These are phyloP conservation scores for Xylariaceae sp. DNA, from an alignment of 2,329 filamentous ascomycete genomes.

Conservation along the genomic window DNA sequence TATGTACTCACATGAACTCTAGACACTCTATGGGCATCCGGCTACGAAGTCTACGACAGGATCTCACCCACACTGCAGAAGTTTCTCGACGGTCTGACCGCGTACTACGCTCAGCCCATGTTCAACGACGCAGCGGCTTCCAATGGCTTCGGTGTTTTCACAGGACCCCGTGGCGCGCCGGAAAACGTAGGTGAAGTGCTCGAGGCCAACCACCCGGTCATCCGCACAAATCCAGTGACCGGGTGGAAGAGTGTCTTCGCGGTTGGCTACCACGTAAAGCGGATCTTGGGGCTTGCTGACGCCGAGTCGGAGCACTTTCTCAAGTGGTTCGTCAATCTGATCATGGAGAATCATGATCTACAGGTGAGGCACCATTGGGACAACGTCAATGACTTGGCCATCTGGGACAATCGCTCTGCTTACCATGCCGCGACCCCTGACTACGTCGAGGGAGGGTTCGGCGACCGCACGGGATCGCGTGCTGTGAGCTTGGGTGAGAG, in stretches of 20 bases:
- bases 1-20: background rate
- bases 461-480: constrained; percentile 42
- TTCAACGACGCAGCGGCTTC: constrained; percentile 37
- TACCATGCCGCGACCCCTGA: constrained; percentile 55
- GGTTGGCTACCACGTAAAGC: constrained; percentile 25
- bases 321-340: constrained; percentile 24
- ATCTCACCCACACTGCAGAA: constrained; percentile 44
- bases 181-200: constrained; percentile 51
- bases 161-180: constrained; percentile 46
- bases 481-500: constrained; percentile 48
- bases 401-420: constrained; percentile 55
- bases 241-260: constrained; percentile 53
- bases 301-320: constrained; percentile 22
- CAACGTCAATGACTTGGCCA: constrained; percentile 36
- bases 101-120: constrained; percentile 40
- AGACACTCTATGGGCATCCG: constrained; percentile 44
- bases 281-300: constrained; percentile 24
- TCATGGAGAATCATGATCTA: constrained; percentile 29
- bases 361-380: constrained; percentile 32
- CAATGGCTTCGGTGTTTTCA: constrained; percentile 41
- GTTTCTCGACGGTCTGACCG: constrained; percentile 44
- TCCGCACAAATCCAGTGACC: constrained; percentile 60
- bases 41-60: constrained; percentile 47
- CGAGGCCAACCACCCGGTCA: constrained; percentile 49
- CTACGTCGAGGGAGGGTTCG: constrained; percentile 38